Base-by-base conservation (phyloP, 2,329 filamentous ascomycete genomes). In the Cercospora citrullina region DNA sequence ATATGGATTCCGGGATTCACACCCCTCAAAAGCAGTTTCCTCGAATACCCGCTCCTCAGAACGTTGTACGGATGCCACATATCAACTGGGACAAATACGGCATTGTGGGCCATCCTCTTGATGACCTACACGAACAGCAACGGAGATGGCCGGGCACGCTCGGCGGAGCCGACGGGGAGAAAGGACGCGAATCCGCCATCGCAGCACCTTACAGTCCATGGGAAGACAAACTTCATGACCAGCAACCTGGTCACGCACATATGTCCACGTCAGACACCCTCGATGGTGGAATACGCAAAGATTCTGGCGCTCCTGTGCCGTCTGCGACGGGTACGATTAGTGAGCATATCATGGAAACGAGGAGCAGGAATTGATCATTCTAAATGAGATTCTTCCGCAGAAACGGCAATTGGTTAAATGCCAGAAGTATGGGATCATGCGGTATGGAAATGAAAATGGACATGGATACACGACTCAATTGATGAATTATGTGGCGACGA, bases 31-130 rank as follows among this genome's bases (percentile, higher is more conserved):
- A 55, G 26, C 68, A 63, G 9, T 93, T 93, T 82, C 83, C 87
- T 2, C 81, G 81, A 18, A 86, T 97, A 14, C 94, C 94, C 0
- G 86, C 86, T 14, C 88, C 91, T 6, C 94, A 97, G 79, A 91
- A 91, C 73, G 83, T 98, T 0, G 90, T 96, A 28, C 89, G 94
- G 48, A 93, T 90, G 81, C 94, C 94, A 8, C 91, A 92, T 8
- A 90, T 98, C 76, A 97, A 97, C 82, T 98, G 94, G 94, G 88
- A 89, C 12, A 94, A 97, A 77, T 98, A 98, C 79, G 92, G 92
- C 73, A 85, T 97, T n/a, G 89, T 95, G 3, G 94, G 93, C 60
- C 90, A 92, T 68, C 88, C 92, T 1, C 84, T 97, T 39, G 93
- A 97, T 79, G 91, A 89, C 77, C 83, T 97, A 71, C 94, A 97